A percentile compares a stretch with the other conserved stretches of the same genome.
Evolutionary conservation across 225 moss, liverwort and hornwort species (phyloP).

Genomic region (Pleurozium schreberi): DNA sequence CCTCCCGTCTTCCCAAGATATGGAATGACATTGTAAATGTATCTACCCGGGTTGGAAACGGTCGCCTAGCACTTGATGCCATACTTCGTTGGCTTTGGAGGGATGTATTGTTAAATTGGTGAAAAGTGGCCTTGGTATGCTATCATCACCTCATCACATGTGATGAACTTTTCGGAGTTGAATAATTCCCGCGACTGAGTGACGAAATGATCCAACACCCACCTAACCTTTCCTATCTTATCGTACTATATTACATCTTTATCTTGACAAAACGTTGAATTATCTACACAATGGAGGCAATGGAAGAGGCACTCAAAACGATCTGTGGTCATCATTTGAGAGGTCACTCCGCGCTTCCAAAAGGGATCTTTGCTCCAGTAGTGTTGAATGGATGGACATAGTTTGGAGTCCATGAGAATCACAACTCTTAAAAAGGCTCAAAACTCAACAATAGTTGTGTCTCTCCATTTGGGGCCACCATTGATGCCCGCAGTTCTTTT

Average conservation of each 20-base stretch:
- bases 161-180: neutral
- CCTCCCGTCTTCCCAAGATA: neutral
- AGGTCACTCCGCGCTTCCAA: neutral
- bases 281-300: neutral
- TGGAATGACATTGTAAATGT: neutral
- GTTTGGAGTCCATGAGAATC: neutral
- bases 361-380: neutral
- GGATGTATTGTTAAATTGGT: neutral
- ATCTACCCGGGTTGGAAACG: accelerated
- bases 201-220: neutral
- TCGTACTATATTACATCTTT: accelerated
- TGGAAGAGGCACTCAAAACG: neutral
- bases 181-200: accelerated
- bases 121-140: neutral
- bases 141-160: neutral
- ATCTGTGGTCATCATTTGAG: neutral
- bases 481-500: neutral
- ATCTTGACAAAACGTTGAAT: neutral
- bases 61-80: neutral
- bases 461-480: too few relatives aligned
- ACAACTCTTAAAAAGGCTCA: accelerated
- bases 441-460: accelerated
- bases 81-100: neutral
- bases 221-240: neutral
- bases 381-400: accelerated